Evolutionary conservation across 2,329 filamentous ascomycete genomes (phyloP).

Genomic region (Penicillium nordicum): DNA sequence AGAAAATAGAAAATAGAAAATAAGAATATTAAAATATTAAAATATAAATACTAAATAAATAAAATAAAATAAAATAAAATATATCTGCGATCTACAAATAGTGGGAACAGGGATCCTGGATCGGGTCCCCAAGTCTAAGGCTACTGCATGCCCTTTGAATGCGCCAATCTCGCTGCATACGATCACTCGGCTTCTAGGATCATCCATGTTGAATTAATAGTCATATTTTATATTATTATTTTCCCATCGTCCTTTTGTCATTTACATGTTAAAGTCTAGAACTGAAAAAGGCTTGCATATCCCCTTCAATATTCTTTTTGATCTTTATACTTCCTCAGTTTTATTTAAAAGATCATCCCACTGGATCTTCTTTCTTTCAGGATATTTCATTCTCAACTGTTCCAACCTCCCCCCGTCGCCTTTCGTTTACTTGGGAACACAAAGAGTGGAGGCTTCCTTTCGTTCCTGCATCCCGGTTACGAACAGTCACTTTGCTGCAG

Average conservation of each 20-base stretch:
- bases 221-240: neutral
- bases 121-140: constrained; percentile 14
- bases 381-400: constrained; percentile 7
- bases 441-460: constrained; percentile 8
- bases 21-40: neutral
- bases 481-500: constrained; percentile 17
- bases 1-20: neutral
- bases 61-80: constrained; percentile 3
- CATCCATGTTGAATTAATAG: constrained; percentile 18
- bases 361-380: constrained; percentile 4
- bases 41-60: too few relatives aligned
- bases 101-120: constrained; percentile 18
- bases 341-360: constrained; percentile 11
- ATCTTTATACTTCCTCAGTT: neutral
- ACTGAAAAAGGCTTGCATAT: constrained; percentile 20
- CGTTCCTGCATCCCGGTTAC: constrained; percentile 22
- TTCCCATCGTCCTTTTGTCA: constrained; percentile 11
- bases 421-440: constrained; percentile 1
- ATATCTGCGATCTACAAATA: constrained; percentile 20
- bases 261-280: constrained; percentile 10
- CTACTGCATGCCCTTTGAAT: constrained; percentile 17
- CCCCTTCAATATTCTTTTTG: neutral
- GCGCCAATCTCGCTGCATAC: constrained; percentile 16
- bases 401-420: constrained; percentile 3
- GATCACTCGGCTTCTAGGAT: constrained; percentile 21